Conservation (phyloP, 2,329 filamentous ascomycete species). For the Ophiobolus disseminans region DNA sequence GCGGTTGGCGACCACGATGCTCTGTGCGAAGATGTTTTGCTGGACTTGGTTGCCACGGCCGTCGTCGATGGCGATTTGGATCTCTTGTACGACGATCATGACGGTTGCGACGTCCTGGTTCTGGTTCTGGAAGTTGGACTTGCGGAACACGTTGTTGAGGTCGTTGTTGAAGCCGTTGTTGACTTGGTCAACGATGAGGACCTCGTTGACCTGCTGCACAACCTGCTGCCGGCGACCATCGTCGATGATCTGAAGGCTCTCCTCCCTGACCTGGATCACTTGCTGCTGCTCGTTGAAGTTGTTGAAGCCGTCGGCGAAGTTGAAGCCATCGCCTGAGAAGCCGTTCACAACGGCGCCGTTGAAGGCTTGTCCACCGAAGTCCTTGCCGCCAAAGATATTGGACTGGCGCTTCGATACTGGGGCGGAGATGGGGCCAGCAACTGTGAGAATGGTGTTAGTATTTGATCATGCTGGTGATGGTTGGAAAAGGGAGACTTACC, state of each 20-base stretch:
- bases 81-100: slow-evolving; percentile 41
- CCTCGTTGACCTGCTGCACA: slow-evolving; percentile 37
- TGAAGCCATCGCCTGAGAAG: slow-evolving; percentile 32
- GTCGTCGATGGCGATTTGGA: slow-evolving; percentile 37
- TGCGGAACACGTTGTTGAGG: slow-evolving; percentile 43
- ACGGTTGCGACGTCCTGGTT: slow-evolving; percentile 30
- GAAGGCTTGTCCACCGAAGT: slow-evolving; percentile 9
- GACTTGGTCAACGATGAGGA: slow-evolving; percentile 38
- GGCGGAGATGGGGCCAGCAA: slow-evolving; percentile 35
- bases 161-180: slow-evolving; percentile 38
- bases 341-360: slow-evolving; percentile 25
- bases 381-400: slow-evolving; percentile 5
- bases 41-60: slow-evolving; percentile 30
- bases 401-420: slow-evolving; percentile 25
- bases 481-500: slow-evolving; percentile 24
- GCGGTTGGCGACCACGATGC: slow-evolving; percentile 37
- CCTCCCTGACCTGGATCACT: slow-evolving; percentile 36
- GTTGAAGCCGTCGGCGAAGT: slow-evolving; percentile 42
- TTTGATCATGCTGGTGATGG: neutral
- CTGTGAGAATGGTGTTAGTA: slow-evolving; percentile 29
- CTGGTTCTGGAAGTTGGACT: slow-evolving; percentile 32
- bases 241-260: slow-evolving; percentile 36
- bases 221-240: slow-evolving; percentile 32
- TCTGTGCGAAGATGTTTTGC: slow-evolving; percentile 39
- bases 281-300: slow-evolving; percentile 40